Conservation (phyloP, 1,284 basidiomycete genomes). For the Fomes fomentarius region DNA sequence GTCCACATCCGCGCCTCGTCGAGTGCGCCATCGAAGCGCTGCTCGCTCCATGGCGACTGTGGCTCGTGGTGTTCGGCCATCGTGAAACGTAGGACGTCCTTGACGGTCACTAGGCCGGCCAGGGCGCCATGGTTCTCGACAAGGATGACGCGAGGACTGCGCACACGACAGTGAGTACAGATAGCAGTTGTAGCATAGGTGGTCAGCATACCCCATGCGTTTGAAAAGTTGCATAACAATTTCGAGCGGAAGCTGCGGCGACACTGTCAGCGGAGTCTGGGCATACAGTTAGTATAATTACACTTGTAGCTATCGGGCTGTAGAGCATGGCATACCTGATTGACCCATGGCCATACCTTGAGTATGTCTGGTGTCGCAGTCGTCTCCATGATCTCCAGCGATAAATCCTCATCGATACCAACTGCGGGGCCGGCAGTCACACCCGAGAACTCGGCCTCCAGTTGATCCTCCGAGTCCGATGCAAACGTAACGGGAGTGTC, state of each 20-base stretch:
- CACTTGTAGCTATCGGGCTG: neutral
- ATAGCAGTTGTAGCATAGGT: neutral
- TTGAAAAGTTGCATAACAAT: slow-evolving; percentile 97
- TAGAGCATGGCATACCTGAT: slow-evolving; percentile 63
- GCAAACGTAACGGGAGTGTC: slow-evolving; percentile 78
- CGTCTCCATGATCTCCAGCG: slow-evolving; percentile 61
- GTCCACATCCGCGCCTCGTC: slow-evolving; percentile 67
- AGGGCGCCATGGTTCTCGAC: slow-evolving; percentile 87
- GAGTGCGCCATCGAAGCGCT: slow-evolving; percentile 46
- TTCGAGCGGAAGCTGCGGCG: slow-evolving; percentile 92
- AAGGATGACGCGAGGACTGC: slow-evolving; percentile 90
- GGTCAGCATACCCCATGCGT: slow-evolving; percentile 82
- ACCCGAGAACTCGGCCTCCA: slow-evolving; percentile 51
- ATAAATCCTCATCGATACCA: slow-evolving; percentile 69
- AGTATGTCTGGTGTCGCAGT: slow-evolving; percentile 61
- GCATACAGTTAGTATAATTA: neutral
- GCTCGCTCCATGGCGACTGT: slow-evolving; percentile 54
- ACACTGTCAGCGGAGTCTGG: slow-evolving; percentile 91
- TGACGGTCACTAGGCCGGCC: slow-evolving; percentile 91
- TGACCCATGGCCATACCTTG: slow-evolving; percentile 90
- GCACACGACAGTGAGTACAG: slow-evolving; percentile 3
- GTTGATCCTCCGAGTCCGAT: slow-evolving; percentile 45
- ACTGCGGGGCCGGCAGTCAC: slow-evolving; percentile 54
- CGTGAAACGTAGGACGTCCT: slow-evolving; percentile 91
- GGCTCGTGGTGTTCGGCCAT: slow-evolving; percentile 42